Percentiles rank a stretch among this genome's conserved stretches.
Conservation (phyloP, 139 green algal species). For the Chlorella sp. region DNA sequence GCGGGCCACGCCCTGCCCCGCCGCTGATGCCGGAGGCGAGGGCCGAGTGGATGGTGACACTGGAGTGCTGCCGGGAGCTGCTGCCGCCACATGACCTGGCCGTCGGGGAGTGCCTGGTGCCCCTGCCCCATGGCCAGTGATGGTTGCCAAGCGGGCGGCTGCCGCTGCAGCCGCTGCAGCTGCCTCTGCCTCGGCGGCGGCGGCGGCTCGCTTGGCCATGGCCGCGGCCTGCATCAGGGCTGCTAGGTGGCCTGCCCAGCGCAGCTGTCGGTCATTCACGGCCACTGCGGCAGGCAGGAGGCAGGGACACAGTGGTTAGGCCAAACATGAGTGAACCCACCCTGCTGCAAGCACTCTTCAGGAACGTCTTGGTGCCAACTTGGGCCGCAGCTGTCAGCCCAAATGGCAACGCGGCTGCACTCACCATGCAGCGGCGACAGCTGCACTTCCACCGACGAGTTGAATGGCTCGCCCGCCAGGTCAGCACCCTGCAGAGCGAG, state of each 20-base stretch:
- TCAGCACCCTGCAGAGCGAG: constrained; percentile 34
- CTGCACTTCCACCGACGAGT: constrained; percentile 24
- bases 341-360: no score
- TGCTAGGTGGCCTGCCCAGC: constrained; percentile 32
- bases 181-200: not conserved
- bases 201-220: not conserved
- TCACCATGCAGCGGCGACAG: constrained; percentile 15
- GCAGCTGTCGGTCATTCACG: constrained; percentile 40
- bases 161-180: not conserved
- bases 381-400: no score
- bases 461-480: constrained; percentile 33
- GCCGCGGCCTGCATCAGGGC: constrained; percentile 10
- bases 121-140: not conserved
- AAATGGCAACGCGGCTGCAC: not conserved
- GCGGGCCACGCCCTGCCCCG: not conserved
- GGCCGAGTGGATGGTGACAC: not conserved
- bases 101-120: not conserved
- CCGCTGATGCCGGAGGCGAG: not conserved
- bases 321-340: no score
- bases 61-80: not conserved
- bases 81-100: not conserved
- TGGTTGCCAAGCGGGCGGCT: not conserved
- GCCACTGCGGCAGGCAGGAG: not conserved
- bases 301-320: not conserved
- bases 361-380: no score